Conservation (phyloP, 345 rosid species). For the Rhodamnia rubescens region DNA sequence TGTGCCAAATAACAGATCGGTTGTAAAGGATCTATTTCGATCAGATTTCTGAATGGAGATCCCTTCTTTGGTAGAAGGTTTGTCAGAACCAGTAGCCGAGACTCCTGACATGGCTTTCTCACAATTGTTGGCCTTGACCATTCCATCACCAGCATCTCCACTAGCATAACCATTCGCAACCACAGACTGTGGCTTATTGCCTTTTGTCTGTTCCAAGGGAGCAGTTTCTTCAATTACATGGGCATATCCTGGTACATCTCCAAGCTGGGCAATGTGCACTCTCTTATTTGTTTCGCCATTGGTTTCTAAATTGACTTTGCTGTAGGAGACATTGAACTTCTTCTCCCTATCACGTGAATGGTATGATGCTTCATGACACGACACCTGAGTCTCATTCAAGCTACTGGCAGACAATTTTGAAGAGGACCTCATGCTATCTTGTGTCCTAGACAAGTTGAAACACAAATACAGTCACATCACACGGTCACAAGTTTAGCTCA, state of each 20-base stretch:
- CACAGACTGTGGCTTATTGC: constrained; percentile 9
- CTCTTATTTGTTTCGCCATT: constrained; percentile 31
- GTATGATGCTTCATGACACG: constrained; percentile 20
- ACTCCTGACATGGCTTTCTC: constrained; percentile 17
- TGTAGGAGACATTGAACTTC: constrained; percentile 36
- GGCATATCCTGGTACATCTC: constrained; percentile 35
- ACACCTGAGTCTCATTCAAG: constrained; percentile 14
- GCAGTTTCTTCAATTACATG: constrained; percentile 27
- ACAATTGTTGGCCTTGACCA: constrained; percentile 10
- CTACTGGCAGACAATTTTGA: constrained; percentile 9
- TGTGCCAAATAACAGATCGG: constrained; percentile 22
- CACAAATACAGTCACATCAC: neutral
- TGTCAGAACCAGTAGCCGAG: constrained; percentile 8
- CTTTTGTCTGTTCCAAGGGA: constrained; percentile 11
- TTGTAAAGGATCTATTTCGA: constrained; percentile 20
- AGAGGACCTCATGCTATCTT: constrained; percentile 13
- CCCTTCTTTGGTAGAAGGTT: constrained; percentile 5
- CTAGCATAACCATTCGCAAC: constrained; percentile 9
- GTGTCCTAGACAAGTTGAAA: constrained; percentile 24
- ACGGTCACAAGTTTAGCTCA: neutral
- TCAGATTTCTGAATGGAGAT: constrained; percentile 12
- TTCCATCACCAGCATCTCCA: constrained; percentile 6
- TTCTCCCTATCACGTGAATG: constrained; percentile 33
- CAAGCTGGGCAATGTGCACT: constrained; percentile 33
- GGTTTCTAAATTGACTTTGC: constrained; percentile 22